Base-by-base conservation (phyloP, 768 basidiomycete genomes). In the Mycena pura region DNA sequence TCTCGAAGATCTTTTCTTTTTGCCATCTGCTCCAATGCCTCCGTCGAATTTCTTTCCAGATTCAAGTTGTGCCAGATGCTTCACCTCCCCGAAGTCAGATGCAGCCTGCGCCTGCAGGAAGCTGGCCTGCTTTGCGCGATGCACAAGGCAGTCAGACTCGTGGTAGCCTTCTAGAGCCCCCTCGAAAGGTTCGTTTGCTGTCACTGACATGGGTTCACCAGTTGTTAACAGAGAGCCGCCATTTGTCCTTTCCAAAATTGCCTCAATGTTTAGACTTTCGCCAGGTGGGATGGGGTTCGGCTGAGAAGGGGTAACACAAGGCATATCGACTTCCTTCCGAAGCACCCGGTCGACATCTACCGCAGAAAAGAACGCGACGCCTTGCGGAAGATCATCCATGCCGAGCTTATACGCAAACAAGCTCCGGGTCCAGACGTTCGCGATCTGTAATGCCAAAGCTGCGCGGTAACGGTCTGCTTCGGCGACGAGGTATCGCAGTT, bases 281-380 rank as follows among this genome's bases (percentile, higher is more conserved):
- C 96, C 97, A 0, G 93, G 83, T 0, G 92, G 84, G 56, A 99
- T 94, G 0, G 90, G 84, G 19, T 71, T 72, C 17, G 92, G 91
- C 63, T 98, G 93, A 7, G 93, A 96, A 0, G 96, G 96, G 8
- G 97, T 99, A 31, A 93, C 85, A 67, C 96, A 99, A 0, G 93
- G 82, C 92, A 99, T 94, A 71, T 95, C 92, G 24, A 95, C 94
- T 76, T 99, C 96, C 74, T 99, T 99, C 32, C 97, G 84, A 38
- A 98, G 80, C 1, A 97, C 92, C 15, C 81, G 80, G 73, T 99
- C 96, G 21, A 99, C 78, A 72, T 99, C 97, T 45, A 99, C 95
- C 0, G 94, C 93, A 2, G 95, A 97, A 80, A 99, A 98, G 80
- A 97, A 99, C 0, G 95, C 94, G 6, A 97, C 92, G 34, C 96